phyloP scores from a whole-genome alignment of 352 stramenopile species.

The Thalassiosira gravida region DNA sequence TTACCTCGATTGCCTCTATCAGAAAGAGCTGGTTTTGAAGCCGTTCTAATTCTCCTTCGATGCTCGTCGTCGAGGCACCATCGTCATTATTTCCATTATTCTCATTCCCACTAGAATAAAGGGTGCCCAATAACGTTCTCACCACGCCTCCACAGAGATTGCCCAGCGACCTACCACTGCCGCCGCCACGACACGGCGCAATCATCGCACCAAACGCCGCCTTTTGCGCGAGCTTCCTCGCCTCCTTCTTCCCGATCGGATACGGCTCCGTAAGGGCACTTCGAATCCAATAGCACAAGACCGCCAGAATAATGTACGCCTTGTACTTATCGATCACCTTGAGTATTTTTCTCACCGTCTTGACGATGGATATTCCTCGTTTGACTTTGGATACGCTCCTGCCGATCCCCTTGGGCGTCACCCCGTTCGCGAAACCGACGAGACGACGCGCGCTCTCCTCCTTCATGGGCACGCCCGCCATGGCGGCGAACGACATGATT shows the following conservation, averaged over 20 bases:
- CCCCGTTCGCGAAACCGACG: conserved; percentile 55
- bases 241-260: conserved; percentile 43
- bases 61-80: conserved; percentile 1
- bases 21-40: conserved; percentile 39
- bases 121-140: neutral
- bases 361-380: conserved; percentile 50
- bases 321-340: conserved; percentile 77
- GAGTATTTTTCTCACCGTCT: conserved; percentile 58
- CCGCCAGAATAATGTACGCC: conserved; percentile 56
- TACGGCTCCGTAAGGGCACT: conserved; percentile 64
- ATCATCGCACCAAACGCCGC: conserved; percentile 24
- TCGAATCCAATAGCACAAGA: conserved; percentile 68
- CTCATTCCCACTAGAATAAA: conserved; percentile 9
- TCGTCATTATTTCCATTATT: neutral
- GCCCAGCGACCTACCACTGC: neutral
- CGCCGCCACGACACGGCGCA: neutral
- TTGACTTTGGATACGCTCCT: conserved; percentile 61
- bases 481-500: conserved; percentile 57
- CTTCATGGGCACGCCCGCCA: conserved; percentile 71
- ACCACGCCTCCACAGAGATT: neutral
- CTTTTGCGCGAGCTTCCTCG: conserved; percentile 28
- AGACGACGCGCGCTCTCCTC: conserved; percentile 53
- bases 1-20: conserved; percentile 49
- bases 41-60: conserved; percentile 33
- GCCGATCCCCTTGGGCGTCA: conserved; percentile 65